Percentiles rank a stretch among this genome's conserved stretches.
Evolutionary conservation across 139 green algal genomes (phyloP).

Genomic region (Chlorella sp.): DNA sequence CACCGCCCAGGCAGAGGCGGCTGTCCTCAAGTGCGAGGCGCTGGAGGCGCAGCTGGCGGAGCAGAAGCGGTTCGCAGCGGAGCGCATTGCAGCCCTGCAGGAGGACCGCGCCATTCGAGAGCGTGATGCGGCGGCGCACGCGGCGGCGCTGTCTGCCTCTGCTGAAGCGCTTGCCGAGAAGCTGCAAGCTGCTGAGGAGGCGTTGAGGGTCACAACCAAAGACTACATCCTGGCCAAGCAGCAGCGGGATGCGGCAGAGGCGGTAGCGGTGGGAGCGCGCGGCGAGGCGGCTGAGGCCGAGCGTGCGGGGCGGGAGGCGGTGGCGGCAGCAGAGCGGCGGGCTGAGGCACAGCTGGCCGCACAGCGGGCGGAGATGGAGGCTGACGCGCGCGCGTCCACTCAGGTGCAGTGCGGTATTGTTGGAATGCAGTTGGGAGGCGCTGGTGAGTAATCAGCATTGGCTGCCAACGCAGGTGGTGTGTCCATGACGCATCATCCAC

Average conservation of each 20-base stretch:
- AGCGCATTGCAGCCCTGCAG: slow-evolving; percentile 79
- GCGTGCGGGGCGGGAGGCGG: slow-evolving; percentile 17
- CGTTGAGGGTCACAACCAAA: slow-evolving; percentile 74
- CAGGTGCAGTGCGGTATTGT: slow-evolving; percentile 4
- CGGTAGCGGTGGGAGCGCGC: neutral
- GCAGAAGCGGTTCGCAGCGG: slow-evolving; percentile 76
- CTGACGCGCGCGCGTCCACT: neutral
- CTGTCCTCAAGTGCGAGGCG: slow-evolving; percentile 81
- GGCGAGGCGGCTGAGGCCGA: neutral
- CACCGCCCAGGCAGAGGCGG: slow-evolving; percentile 66
- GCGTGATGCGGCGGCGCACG: slow-evolving; percentile 70
- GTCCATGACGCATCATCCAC: too few relatives aligned
- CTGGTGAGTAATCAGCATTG: too few relatives aligned
- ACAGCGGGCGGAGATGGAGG: slow-evolving; percentile 8
- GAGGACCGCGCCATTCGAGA: slow-evolving; percentile 81
- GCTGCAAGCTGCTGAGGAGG: slow-evolving; percentile 71
- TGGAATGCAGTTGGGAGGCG: neutral
- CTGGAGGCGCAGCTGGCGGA: slow-evolving; percentile 87
- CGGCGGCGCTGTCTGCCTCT: slow-evolving; percentile 14
- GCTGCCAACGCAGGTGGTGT: too few relatives aligned
- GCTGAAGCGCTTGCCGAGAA: slow-evolving; percentile 55
- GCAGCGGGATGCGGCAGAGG: slow-evolving; percentile 25
- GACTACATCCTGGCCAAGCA: slow-evolving; percentile 78
- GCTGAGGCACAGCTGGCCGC: slow-evolving; percentile 21
- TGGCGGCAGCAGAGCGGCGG: slow-evolving; percentile 28